phyloP scores from a whole-genome alignment of 495 filamentous ascomycete genomes.

The Halenospora varia region DNA sequence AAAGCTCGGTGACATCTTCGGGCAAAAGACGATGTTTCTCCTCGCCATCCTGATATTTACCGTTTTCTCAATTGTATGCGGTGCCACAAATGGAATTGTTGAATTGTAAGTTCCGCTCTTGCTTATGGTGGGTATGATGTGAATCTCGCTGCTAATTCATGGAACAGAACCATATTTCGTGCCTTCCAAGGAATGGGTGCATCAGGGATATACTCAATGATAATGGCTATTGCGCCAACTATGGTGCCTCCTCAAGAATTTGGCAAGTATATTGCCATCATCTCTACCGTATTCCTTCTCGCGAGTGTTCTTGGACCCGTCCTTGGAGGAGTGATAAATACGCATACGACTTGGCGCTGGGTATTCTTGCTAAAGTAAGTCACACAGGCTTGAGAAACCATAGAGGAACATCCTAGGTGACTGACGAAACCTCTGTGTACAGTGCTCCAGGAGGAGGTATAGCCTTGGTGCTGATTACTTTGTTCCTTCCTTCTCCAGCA shows the following conservation, averaged over 20 bases:
- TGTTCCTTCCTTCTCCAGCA: neutral
- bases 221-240: conserved; percentile 45
- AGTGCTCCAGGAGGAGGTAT: neutral
- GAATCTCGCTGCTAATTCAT: too few relatives aligned
- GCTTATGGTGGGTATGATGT: too few relatives aligned
- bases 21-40: conserved; percentile 41
- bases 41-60: conserved; percentile 45
- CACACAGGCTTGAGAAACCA: neutral
- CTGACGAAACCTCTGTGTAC: neutral
- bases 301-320: conserved; percentile 41
- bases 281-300: conserved; percentile 19
- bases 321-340: conserved; percentile 38
- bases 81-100: conserved; percentile 35
- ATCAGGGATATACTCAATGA: conserved; percentile 42
- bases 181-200: conserved; percentile 40
- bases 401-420: neutral
- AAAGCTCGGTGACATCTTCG: conserved; percentile 48
- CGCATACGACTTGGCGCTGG: conserved; percentile 33
- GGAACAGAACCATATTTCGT: conserved; percentile 29
- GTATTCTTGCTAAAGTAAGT: conserved; percentile 37
- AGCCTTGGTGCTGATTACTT: neutral
- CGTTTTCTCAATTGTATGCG: conserved; percentile 48
- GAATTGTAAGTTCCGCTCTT: conserved; percentile 36
- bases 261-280: conserved; percentile 27
- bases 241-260: conserved; percentile 35